phyloP scores from a whole-genome alignment of 768 basidiomycete genomes.

The Omphalotus guepiniiformis region DNA sequence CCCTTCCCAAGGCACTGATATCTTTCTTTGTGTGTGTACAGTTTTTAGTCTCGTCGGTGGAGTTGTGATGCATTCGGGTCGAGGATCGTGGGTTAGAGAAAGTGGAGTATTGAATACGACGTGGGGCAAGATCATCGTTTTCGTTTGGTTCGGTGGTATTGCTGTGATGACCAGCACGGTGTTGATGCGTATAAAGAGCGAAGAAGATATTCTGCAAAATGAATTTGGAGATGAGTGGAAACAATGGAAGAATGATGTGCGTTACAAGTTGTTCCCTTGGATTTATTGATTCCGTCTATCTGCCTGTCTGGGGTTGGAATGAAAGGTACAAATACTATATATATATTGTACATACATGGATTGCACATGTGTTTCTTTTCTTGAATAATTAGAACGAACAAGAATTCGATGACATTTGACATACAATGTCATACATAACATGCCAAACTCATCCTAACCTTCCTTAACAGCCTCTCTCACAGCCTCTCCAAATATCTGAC shows the following conservation, averaged over 20 bases:
- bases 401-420: too few relatives aligned
- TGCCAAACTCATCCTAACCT: too few relatives aligned
- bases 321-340: too few relatives aligned
- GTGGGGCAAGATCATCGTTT: neutral
- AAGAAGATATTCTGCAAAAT: constrained; percentile 32
- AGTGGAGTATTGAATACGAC: constrained; percentile 1
- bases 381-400: too few relatives aligned
- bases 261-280: constrained; percentile 35
- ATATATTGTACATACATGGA: too few relatives aligned
- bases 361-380: too few relatives aligned
- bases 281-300: constrained; percentile 22
- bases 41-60: neutral
- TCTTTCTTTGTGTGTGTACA: too few relatives aligned
- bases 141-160: neutral
- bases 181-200: constrained; percentile 8
- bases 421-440: too few relatives aligned
- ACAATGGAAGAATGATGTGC: constrained; percentile 31
- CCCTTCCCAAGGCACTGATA: too few relatives aligned
- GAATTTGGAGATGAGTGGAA: constrained; percentile 34
- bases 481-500: constrained; percentile 61
- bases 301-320: too few relatives aligned
- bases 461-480: constrained; percentile 69
- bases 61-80: neutral
- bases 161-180: constrained; percentile 2
- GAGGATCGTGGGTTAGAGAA: constrained; percentile 10